phyloP scores from a whole-genome alignment of 1,284 basidiomycete species.

The Boletus albobrunnescens region DNA sequence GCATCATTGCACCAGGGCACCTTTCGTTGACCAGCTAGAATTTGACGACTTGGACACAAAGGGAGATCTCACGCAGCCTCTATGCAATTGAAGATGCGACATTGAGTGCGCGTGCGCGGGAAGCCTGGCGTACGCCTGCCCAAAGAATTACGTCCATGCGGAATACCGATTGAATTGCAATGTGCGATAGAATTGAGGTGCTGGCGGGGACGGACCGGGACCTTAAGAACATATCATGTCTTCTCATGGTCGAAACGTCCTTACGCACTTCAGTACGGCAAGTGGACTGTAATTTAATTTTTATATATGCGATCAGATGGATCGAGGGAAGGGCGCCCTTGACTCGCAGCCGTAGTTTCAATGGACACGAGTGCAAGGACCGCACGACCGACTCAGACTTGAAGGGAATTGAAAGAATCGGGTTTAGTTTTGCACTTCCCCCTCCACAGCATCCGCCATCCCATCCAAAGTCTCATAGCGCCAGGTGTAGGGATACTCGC shows the following conservation, averaged over 20 bases:
- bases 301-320: too few relatives aligned
- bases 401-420: too few relatives aligned
- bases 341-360: too few relatives aligned
- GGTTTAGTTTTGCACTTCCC: slow-evolving; percentile 23
- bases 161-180: neutral
- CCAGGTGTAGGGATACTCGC: slow-evolving; percentile 40
- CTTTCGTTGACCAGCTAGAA: neutral
- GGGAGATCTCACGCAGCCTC: neutral
- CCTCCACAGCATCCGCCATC: slow-evolving; percentile 52
- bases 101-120: neutral
- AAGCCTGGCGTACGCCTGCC: too few relatives aligned
- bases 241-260: neutral
- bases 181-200: slow-evolving; percentile 1
- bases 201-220: too few relatives aligned
- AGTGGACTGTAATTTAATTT: too few relatives aligned
- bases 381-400: too few relatives aligned
- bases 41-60: neutral
- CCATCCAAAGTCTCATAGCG: slow-evolving; percentile 53
- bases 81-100: neutral
- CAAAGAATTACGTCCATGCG: neutral
- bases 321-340: too few relatives aligned
- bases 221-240: neutral
- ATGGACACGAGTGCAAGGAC: too few relatives aligned
- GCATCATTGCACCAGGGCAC: neutral
- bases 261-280: too few relatives aligned